Percentiles rank a stretch among this genome's conserved stretches.
These are phyloP conservation scores for Pichia sp. DNA, from an alignment of 1,139 yeast genomes.

Conservation along the genomic window DNA sequence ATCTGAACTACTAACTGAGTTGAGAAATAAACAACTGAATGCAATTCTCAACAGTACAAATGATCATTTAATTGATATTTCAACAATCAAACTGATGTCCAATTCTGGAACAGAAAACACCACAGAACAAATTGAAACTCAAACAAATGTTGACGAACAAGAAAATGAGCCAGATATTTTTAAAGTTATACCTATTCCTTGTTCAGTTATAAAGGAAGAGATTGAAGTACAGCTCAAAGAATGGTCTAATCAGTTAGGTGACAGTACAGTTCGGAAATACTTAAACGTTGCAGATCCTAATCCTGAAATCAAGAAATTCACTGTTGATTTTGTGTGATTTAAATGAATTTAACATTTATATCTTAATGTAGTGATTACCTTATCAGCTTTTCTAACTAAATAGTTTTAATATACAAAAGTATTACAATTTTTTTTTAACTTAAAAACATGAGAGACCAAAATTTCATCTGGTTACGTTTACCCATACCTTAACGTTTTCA, in stretches of 20 bases:
- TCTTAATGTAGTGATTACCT: too few relatives aligned
- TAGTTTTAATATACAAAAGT: slow-evolving; percentile 1
- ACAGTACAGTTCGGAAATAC: slow-evolving; percentile 6
- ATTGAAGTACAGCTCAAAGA: slow-evolving; percentile 7
- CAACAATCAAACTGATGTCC: slow-evolving; percentile 11
- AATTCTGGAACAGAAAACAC: slow-evolving; percentile 3
- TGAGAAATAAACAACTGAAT: slow-evolving; percentile 26
- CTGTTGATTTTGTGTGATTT: slow-evolving; percentile 6
- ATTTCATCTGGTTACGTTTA: slow-evolving; percentile 14
- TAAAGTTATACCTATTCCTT: slow-evolving; percentile 6
- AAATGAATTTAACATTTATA: too few relatives aligned
- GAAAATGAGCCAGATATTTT: slow-evolving; percentile 10
- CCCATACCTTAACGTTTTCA: slow-evolving; percentile 21
- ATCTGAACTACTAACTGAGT: slow-evolving; percentile 21
- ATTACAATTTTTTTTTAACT: too few relatives aligned
- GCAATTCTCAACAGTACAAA: slow-evolving; percentile 27
- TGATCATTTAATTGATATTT: slow-evolving; percentile 26
- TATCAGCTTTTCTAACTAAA: background rate
- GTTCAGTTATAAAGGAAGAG: slow-evolving; percentile 14
- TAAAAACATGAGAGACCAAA: too few relatives aligned
- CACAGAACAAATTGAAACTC: slow-evolving; percentile 1
- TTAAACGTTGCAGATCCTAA: slow-evolving; percentile 3
- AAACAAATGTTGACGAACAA: slow-evolving; percentile 8
- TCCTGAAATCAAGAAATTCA: background rate
- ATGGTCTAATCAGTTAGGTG: slow-evolving; percentile 11